Evolutionary conservation across 306 rosid species (phyloP).

Genomic region (Acacia melanoxylon): DNA sequence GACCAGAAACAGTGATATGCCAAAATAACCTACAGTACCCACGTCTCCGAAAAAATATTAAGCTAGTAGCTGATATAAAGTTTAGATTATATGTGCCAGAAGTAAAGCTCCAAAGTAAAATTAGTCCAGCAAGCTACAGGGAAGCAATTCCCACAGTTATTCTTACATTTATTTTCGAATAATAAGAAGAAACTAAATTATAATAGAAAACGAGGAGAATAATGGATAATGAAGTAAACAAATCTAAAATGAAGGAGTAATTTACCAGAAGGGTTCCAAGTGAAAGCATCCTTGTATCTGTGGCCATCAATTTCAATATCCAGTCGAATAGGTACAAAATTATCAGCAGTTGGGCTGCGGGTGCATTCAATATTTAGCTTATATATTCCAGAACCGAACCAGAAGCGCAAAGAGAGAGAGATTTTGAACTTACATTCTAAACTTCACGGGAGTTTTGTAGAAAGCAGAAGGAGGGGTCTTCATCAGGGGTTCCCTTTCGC

Average conservation of each 20-base stretch:
- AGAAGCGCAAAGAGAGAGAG: neutral
- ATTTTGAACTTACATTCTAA: constrained; percentile 64
- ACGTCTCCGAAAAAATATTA: neutral
- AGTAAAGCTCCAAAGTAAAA: neutral
- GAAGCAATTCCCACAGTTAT: neutral
- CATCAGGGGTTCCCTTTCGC: constrained; percentile 35
- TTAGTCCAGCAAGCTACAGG: neutral
- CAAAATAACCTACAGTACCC: neutral
- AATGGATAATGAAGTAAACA: neutral
- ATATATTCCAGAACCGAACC: neutral
- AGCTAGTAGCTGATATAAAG: neutral
- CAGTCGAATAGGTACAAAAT: constrained; percentile 71
- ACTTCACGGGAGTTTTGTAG: constrained; percentile 66
- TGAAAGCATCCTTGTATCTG: constrained; percentile 79
- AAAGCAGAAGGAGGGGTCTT: constrained; percentile 56
- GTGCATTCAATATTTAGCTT: neutral
- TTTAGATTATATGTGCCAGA: neutral
- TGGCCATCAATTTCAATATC: constrained; percentile 78
- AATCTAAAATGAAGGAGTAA: neutral
- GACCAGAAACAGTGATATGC: neutral
- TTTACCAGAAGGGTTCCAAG: constrained; percentile 94
- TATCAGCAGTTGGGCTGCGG: constrained; percentile 71
- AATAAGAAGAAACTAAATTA: neutral
- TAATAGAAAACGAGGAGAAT: neutral
- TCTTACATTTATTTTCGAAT: neutral